Evolutionary conservation across 192 early-diverging fungal genomes (phyloP).

Genomic region (Linnemannia exigua): DNA sequence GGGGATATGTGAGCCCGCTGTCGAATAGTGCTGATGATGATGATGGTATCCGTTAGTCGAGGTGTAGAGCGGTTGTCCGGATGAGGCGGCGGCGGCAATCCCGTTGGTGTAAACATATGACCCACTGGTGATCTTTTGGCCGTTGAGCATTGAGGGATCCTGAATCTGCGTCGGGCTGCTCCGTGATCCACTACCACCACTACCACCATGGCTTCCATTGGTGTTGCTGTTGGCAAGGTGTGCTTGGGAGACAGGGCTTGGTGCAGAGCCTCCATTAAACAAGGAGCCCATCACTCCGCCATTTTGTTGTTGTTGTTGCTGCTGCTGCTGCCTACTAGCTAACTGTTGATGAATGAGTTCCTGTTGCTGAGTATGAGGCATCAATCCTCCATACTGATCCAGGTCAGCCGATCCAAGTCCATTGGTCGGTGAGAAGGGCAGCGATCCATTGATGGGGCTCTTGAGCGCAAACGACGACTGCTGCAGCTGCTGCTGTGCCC

Average conservation of each 20-base stretch:
- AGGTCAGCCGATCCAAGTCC: conserved; percentile 27
- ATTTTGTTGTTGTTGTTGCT: conserved; percentile 14
- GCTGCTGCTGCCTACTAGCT: conserved; percentile 24
- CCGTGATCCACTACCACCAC: conserved; percentile 1
- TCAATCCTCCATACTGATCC: conserved; percentile 44
- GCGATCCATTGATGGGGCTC: conserved; percentile 7
- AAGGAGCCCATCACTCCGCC: conserved; percentile 32
- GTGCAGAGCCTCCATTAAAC: conserved; percentile 22
- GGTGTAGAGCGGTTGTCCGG: conserved; percentile 23
- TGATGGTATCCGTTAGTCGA: conserved; percentile 29
- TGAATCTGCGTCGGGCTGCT: conserved; percentile 50
- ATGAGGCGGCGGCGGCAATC: not conserved
- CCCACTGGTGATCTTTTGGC: conserved; percentile 46
- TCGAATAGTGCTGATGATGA: conserved; percentile 17
- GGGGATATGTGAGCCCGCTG: not conserved
- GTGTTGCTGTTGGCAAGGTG: not conserved
- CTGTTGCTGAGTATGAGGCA: conserved; percentile 51
- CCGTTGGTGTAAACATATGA: conserved; percentile 53
- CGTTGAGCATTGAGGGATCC: conserved; percentile 40
- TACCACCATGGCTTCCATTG: not conserved
- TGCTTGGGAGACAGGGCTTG: not conserved
- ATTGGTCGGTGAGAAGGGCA: conserved; percentile 1
- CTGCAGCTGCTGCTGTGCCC: conserved; percentile 51
- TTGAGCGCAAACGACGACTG: conserved; percentile 26
- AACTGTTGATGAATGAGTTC: conserved; percentile 53